Conservation (phyloP, 768 basidiomycete species). For the Boletus sp. region DNA sequence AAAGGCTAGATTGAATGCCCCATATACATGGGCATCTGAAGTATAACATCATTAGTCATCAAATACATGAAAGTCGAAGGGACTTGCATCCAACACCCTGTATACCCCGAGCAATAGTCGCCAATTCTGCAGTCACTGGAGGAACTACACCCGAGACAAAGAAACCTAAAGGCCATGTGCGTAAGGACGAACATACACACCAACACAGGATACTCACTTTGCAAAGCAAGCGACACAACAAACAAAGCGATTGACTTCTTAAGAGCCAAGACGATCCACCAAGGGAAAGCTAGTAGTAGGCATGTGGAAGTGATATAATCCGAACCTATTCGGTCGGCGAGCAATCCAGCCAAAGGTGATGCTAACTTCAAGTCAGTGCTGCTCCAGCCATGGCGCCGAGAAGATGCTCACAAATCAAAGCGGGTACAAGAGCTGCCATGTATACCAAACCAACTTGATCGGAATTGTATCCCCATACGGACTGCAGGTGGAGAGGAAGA, state of each 20-base stretch:
- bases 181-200: background rate
- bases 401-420: conserved; percentile 52
- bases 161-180: conserved; percentile 42
- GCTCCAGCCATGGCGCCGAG: background rate
- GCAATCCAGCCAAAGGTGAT: conserved; percentile 55
- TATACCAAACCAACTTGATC: conserved; percentile 63
- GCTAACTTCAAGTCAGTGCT: conserved; percentile 35
- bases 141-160: conserved; percentile 58
- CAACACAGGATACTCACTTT: conserved; percentile 42
- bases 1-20: conserved; percentile 71
- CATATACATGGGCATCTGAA: conserved; percentile 71
- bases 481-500: conserved; percentile 52
- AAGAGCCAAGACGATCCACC: conserved; percentile 58
- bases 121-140: conserved; percentile 65
- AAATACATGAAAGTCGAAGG: background rate
- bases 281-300: conserved; percentile 55
- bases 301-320: conserved; percentile 50
- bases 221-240: conserved; percentile 40
- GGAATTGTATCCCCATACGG: conserved; percentile 46
- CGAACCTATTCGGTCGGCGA: conserved; percentile 53
- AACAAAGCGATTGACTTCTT: conserved; percentile 46
- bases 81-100: conserved; percentile 67
- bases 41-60: background rate
- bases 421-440: conserved; percentile 60
- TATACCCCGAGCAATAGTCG: conserved; percentile 51